phyloP scores from a whole-genome alignment of 345 rosid genomes.

The thale cress (Arabidopsis thaliana) region TAIR10.1 NC_003076.8:21064001-21064500 shows the following conservation, averaged over 20 bases:
- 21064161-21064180: conserved; percentile 6
- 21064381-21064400: conserved; percentile 95
- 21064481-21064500: conserved; percentile 99
- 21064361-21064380: conserved; percentile 94
- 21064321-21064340: conserved; percentile 1
- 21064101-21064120: conserved; percentile 59
- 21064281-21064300: conserved; percentile 25
- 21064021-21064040: conserved; percentile 15
- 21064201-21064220: conserved; percentile 66
- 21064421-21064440: conserved; percentile 81
- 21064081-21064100: conserved; percentile 77
- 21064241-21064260: conserved; percentile 90
- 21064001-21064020: conserved; percentile 13
- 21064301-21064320: conserved; percentile 8
- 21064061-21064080: conserved; percentile 94
- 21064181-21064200: conserved; percentile 79
- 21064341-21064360: conserved; percentile 60
- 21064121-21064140: conserved; percentile 24
- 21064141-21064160: neutral
- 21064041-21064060: conserved; percentile 54
- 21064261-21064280: conserved; percentile 68
- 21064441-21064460: conserved; percentile 79
- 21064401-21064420: conserved; percentile 85
- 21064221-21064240: conserved; percentile 82
- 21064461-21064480: conserved; percentile 77